Base-by-base conservation (phyloP, 1,284 basidiomycete genomes). In the Sporisorium exsertum region DNA sequence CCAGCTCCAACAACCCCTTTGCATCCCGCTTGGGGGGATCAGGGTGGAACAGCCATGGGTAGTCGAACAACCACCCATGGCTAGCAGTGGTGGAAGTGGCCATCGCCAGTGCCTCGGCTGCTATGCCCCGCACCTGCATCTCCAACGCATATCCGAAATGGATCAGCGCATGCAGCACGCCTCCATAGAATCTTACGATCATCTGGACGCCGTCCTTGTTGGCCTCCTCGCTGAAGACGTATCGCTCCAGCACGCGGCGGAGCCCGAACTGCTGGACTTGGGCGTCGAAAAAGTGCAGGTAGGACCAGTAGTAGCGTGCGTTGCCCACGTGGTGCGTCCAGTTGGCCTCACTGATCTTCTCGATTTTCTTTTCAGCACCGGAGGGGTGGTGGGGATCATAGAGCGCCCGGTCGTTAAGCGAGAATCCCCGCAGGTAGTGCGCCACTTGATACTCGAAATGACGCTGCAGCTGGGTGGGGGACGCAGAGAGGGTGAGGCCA, bases 91-190 rank as follows among this genome's bases (percentile, higher is more conserved):
- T 79, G 1, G 52, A 50, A 2, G 59, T 26, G 1, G 74, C 64
- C 77, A 79, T 79, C 1, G 77, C 73, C 53, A 79, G 53, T n/a
- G 76, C 85, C 63, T 86, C 84, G 0, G 81, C 81, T 1, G 81
- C 81, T 10, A 85, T 16, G 6, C 52, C 77, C 13, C 67, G 59
- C 32, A 83, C 18, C 0, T 65, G 61, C 29, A 84, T 78, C 57
- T 86, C 86, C 57, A 83, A 52, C 8, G 82, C 86, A 51, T 85
- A 80, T 1, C 85, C 84, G 29, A 83, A 72, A 52, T 86, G 83
- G 47, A 86, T 86, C 33, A 84, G 42, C 2, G 79, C 77, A 60
- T 86, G 85, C n/a, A 86, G 49, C 4, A 81, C 85, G 6, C 84
- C 85, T 1, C 78, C 81, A 4, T 85, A 75, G n/a, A 81, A 78